Percentiles rank a stretch among this genome's conserved stretches.
Evolutionary conservation across 352 stramenopile genomes (phyloP).

Genomic region (Phytophthora vignae): DNA sequence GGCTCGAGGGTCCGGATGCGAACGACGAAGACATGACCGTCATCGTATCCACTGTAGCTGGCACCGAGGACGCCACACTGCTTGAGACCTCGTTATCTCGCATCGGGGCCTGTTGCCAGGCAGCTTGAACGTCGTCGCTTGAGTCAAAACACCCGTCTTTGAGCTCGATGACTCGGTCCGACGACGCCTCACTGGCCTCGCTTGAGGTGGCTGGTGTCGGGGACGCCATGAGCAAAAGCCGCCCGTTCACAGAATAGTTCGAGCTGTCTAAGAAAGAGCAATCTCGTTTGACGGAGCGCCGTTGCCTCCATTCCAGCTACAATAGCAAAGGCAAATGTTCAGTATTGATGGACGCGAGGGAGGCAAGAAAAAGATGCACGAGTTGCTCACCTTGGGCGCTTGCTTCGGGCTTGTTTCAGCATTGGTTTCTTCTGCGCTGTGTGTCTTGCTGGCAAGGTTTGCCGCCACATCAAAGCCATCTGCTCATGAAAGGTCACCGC

Average conservation of each 20-base stretch:
- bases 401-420: conserved; percentile 4
- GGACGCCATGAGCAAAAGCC: conserved; percentile 34
- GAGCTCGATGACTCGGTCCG: conserved; percentile 49
- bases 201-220: conserved; percentile 7
- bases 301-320: conserved; percentile 50
- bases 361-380: neutral
- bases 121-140: conserved; percentile 34
- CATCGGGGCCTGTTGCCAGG: conserved; percentile 19
- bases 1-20: conserved; percentile 8
- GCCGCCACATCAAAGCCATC: conserved; percentile 43
- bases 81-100: conserved; percentile 11
- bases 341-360: neutral
- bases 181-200: conserved; percentile 20
- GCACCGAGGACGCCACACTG: conserved; percentile 9
- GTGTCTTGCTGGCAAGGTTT: conserved; percentile 18
- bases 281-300: conserved; percentile 68
- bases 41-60: conserved; percentile 20
- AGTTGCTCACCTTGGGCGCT: conserved; percentile 21
- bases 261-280: conserved; percentile 60
- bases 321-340: neutral
- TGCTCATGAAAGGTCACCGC: conserved; percentile 9
- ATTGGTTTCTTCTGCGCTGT: neutral
- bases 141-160: conserved; percentile 50
- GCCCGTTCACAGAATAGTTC: conserved; percentile 26
- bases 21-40: conserved; percentile 19